Evolutionary conservation across 225 moss, liverwort and hornwort species (phyloP), one percentile per base, ranked within the genome.

Genomic region (Polytrichum commune): DNA sequence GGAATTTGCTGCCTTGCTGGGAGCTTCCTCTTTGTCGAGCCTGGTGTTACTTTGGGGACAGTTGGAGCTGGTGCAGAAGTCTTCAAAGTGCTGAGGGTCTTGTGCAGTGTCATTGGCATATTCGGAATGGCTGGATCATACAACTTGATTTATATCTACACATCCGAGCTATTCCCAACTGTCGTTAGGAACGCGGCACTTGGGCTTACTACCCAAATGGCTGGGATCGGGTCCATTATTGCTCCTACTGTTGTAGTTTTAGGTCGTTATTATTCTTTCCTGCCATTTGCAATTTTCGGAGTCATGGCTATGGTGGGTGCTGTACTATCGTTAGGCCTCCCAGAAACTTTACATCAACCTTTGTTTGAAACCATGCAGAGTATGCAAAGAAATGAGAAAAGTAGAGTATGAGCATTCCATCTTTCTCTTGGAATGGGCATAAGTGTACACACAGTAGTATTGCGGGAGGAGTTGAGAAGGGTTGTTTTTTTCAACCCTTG

Each of bases 181-280:
- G 92, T 94, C 30, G 93, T 94, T 66, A 76, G 93, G 75, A 95
- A 95, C 71, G 85, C 90, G 2, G 92, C 90, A 4, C 81, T 95
- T 0, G 94, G 94, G 54, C 67, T 95, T 1, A 70, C 85, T 1
- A 79, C 85, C 19, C 94, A 95, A 80, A 86, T 87, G 23, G 81
- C 69, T 8, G 88, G 92, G 62, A 68, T 92, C 8, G 94, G 94
- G 38, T 68, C 92, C 8, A 85, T 95, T 13, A 76, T 85, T 62
- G 85, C 90, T 5, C 94, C 94, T 0, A 61, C 76, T 54, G 74
- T 95, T 56, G 90, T 86, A 7, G 83, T 86, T 35, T 58, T 75
- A 6, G 90, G 88, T 5, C 77, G 80, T 22, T 79, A 70, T 64
- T 67, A 74, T 35, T 67, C 89, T 19, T 73, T 72, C 8, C 79